Evolutionary conservation across 257 asterid species (phyloP).

Genomic region (Perilla frutescens): DNA sequence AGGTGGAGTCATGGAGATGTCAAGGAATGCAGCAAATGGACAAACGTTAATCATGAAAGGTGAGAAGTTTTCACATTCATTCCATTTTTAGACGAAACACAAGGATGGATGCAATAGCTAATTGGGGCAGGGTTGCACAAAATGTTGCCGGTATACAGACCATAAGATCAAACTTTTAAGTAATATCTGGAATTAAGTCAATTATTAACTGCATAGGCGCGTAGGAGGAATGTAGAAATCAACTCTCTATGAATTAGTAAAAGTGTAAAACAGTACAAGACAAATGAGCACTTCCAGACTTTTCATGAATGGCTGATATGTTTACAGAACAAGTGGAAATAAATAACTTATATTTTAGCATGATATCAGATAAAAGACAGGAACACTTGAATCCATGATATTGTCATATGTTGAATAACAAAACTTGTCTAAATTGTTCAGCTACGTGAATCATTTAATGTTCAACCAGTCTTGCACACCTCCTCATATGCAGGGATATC

Average conservation of each 20-base stretch:
- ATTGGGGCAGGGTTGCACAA: slow-evolving; percentile 8
- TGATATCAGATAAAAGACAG: slow-evolving; percentile 7
- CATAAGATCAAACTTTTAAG: background rate
- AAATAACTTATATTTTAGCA: slow-evolving; percentile 2
- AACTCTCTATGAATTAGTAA: background rate
- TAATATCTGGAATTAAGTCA: slow-evolving; percentile 5
- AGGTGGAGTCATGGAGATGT: background rate
- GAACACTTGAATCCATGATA: background rate
- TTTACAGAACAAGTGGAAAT: background rate
- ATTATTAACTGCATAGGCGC: background rate
- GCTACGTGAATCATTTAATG: slow-evolving; percentile 8
- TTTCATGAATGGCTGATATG: background rate
- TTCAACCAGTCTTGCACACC: background rate
- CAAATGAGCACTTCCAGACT: slow-evolving; percentile 9
- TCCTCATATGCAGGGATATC: background rate
- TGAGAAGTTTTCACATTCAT: background rate
- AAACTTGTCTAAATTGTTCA: background rate
- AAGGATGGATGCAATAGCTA: slow-evolving; percentile 17
- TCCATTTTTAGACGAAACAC: slow-evolving; percentile 7
- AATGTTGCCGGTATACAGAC: background rate
- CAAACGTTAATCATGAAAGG: background rate
- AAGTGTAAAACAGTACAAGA: background rate
- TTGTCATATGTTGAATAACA: background rate
- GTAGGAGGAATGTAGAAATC: background rate
- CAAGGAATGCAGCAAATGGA: slow-evolving; percentile 14